Conservation (phyloP, 805 yeast genomes). For the Ascoidea rubescens region DNA sequence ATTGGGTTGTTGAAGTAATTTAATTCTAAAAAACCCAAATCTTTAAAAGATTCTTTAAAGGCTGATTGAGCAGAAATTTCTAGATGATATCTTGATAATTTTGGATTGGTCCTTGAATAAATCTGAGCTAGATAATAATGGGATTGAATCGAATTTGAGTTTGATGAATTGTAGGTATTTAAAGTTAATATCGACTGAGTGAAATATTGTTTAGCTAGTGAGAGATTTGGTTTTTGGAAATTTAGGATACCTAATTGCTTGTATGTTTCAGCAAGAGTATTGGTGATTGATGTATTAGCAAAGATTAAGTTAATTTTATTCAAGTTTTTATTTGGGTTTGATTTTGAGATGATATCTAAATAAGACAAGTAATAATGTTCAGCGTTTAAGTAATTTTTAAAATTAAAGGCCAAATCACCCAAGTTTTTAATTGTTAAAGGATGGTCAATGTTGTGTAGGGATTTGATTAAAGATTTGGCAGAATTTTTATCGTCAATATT, state of each 20-base stretch:
- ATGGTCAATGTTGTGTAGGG: constrained; percentile 45
- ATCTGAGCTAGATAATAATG: constrained; percentile 70
- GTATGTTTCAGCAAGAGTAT: constrained; percentile 47
- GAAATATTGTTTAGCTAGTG: constrained; percentile 41
- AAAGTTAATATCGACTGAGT: constrained; percentile 33
- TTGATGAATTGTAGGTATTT: too few species aligned
- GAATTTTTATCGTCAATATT: constrained; percentile 41
- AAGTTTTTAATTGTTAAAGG: constrained; percentile 66
- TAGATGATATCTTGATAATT: constrained; percentile 52
- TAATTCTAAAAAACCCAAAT: constrained; percentile 68
- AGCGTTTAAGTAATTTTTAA: constrained; percentile 38
- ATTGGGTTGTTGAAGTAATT: constrained; percentile 50
- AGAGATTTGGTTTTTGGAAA: constrained; percentile 39
- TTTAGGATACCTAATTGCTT: constrained; percentile 48
- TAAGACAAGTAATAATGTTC: constrained; percentile 44
- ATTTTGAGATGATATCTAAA: constrained; percentile 21
- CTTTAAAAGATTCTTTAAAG: constrained; percentile 59
- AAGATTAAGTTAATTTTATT: too few species aligned
- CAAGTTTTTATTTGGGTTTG: constrained; percentile 36
- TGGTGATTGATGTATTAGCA: too few species aligned
- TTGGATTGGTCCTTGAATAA: constrained; percentile 47
- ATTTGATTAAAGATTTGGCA: constrained; percentile 47
- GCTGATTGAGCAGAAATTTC: constrained; percentile 72
- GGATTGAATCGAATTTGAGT: constrained; percentile 33
- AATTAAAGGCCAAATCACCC: constrained; percentile 57